These are phyloP conservation scores for Melampsora occidentalis DNA, from an alignment of 1,284 basidiomycete species.

Conservation along the genomic window DNA sequence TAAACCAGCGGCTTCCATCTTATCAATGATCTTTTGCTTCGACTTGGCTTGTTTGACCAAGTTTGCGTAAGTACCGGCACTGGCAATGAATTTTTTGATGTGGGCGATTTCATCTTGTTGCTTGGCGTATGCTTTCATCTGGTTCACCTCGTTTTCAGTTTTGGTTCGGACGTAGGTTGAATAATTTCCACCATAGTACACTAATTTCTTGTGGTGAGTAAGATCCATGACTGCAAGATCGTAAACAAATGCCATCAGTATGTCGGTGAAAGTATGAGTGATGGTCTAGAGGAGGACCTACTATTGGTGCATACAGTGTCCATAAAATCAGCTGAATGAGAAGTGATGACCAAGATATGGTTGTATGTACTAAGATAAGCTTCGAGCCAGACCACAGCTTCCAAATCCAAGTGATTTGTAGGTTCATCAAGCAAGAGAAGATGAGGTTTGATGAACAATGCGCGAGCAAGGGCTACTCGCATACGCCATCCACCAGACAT, in stretches of 20 bases:
- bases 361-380: constrained; percentile 97
- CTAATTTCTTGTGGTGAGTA: constrained; percentile 77
- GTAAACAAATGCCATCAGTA: neutral
- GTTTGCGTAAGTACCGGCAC: constrained; percentile 97
- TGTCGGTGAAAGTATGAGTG: neutral
- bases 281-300: neutral
- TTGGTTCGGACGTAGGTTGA: constrained; percentile 93
- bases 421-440: constrained; percentile 57
- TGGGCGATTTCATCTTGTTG: constrained; percentile 98
- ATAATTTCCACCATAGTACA: constrained; percentile 96
- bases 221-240: constrained; percentile 94
- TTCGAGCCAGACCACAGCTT: constrained; percentile 97
- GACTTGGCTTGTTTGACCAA: constrained; percentile 98
- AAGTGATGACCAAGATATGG: constrained; percentile 93
- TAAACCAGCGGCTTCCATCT: constrained; percentile 99
- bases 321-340: constrained; percentile 98
- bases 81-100: constrained; percentile 97
- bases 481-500: constrained; percentile 99
- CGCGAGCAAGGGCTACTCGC: constrained; percentile 93
- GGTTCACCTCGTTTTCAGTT: constrained; percentile 95
- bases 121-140: constrained; percentile 97
- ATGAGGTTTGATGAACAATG: constrained; percentile 94
- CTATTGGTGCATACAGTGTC: constrained; percentile 61
- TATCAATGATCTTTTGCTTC: constrained; percentile 99
- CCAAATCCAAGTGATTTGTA: constrained; percentile 83